Evolutionary conservation across 495 filamentous ascomycete species (phyloP), one percentile per base, ranked within the genome.

Genomic region (Neurospora tetrasperma): DNA sequence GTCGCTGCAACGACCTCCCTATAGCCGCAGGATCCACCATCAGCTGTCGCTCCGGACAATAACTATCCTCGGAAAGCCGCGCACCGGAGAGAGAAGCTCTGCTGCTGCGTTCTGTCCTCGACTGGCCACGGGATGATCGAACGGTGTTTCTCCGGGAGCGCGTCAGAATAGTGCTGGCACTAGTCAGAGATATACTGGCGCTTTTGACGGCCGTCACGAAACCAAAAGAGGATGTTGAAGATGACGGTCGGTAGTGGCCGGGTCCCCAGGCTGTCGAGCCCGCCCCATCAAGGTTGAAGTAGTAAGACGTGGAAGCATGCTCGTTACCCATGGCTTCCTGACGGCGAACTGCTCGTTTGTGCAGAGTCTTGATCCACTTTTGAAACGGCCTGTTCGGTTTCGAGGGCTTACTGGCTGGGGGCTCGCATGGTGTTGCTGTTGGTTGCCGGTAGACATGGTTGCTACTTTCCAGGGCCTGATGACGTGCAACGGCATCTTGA

Each of bases 201-300:
- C 93, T 94, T 77, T 90, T 94, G 71, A 95, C 87, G 12, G 88
- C 90, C 18, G 89, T 88, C 31, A 97, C 87, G 71, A 93, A 91
- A 9, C 83, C 89, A 73, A 91, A 88, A 8, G 94, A 96, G 27
- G 92, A 92, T 40, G 85, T 86, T 4, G 87, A 87, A 2, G 92
- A 94, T 2, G 86, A 86, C 23, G 88, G 88, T 74, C 89, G 85
- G 79, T 86, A 89, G 70, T 81, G 73, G 3, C 46, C 12, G 68
- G 73, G 76, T 66, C 71, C 75, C 71, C 73, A 76, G 0, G 71
- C 75, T 46, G 70, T 75, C 73, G 27, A 78, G 73, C 48, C 35
- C 75, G n/a, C 59, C 8, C 74, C 73, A 46, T 77, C 76, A 18
- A 77, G 74, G n/a, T 83, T 79, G 14, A 80, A 73, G 39, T 77